phyloP scores from a whole-genome alignment of 345 rosid species.

The Brassica carinata region DNA sequence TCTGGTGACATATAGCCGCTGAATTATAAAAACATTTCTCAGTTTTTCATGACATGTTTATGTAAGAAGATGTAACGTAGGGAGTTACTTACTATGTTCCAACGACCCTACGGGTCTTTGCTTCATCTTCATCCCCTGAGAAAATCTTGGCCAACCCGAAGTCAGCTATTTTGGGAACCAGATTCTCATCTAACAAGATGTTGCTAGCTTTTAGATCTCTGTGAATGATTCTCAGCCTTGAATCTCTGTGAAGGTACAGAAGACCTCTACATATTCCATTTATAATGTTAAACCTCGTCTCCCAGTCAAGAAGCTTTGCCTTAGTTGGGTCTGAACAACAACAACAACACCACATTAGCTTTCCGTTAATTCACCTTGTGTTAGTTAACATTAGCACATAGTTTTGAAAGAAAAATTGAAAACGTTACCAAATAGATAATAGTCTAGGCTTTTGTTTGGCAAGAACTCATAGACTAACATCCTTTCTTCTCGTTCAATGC shows the following conservation, averaged over 20 bases:
- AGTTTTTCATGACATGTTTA: background rate
- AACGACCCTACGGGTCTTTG: conserved; percentile 46
- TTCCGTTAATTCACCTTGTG: background rate
- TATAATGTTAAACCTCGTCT: background rate
- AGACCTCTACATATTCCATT: conserved; percentile 6
- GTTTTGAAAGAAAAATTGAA: background rate
- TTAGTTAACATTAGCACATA: background rate
- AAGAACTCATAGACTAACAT: conserved; percentile 64
- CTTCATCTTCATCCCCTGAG: conserved; percentile 42
- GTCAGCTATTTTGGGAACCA: conserved; percentile 51
- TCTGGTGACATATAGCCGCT: background rate
- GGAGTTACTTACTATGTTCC: conserved; percentile 48
- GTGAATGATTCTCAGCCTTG: conserved; percentile 1
- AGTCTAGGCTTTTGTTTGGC: conserved; percentile 50
- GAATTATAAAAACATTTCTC: background rate
- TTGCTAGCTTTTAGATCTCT: background rate
- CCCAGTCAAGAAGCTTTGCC: background rate
- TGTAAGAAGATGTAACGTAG: background rate
- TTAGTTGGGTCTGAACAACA: background rate
- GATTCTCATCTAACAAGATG: conserved; percentile 45
- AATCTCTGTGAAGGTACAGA: conserved; percentile 12
- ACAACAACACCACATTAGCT: conserved; percentile 15
- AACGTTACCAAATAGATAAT: conserved; percentile 4
- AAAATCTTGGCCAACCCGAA: conserved; percentile 56
- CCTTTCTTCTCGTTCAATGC: conserved; percentile 45